Evolutionary conservation across 768 basidiomycete species (phyloP).

Genomic region (Boletus insuetus): DNA sequence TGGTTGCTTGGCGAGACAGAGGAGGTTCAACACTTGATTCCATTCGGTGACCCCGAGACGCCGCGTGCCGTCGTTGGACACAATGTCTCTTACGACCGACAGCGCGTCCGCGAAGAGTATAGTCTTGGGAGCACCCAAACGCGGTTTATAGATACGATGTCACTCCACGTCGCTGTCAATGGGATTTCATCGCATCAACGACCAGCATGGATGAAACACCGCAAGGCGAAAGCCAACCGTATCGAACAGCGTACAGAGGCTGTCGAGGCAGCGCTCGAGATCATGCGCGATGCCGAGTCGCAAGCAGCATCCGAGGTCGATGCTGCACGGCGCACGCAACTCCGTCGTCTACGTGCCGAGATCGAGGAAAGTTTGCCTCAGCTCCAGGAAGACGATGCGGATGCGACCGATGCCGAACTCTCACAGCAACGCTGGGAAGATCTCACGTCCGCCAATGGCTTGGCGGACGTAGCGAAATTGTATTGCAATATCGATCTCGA

Average conservation of each 20-base stretch:
- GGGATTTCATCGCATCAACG: constrained; percentile 95
- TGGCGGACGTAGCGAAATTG: constrained; percentile 87
- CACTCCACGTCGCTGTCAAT: constrained; percentile 88
- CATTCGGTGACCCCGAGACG: constrained; percentile 53
- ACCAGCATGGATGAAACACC: constrained; percentile 86
- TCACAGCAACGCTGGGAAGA: constrained; percentile 82
- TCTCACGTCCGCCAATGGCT: constrained; percentile 85
- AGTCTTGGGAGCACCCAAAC: constrained; percentile 56
- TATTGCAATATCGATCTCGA: constrained; percentile 81
- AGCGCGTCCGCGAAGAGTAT: constrained; percentile 83
- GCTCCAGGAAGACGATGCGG: constrained; percentile 34
- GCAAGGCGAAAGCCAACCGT: constrained; percentile 62
- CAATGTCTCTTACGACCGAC: constrained; percentile 93
- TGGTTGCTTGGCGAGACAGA: constrained; percentile 74
- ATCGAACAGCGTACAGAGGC: constrained; percentile 60
- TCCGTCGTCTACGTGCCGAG: constrained; percentile 36
- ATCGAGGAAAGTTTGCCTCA: constrained; percentile 42
- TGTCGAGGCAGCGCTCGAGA: constrained; percentile 53
- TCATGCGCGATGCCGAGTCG: constrained; percentile 42
- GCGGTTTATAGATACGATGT: constrained; percentile 92
- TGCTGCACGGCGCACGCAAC: constrained; percentile 32
- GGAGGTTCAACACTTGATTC: constrained; percentile 64
- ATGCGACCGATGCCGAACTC: constrained; percentile 42
- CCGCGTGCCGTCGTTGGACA: constrained; percentile 84
- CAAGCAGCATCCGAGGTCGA: constrained; percentile 41